phyloP scores from a whole-genome alignment of 148 eudicot species.

The Diospyros kaki region DNA sequence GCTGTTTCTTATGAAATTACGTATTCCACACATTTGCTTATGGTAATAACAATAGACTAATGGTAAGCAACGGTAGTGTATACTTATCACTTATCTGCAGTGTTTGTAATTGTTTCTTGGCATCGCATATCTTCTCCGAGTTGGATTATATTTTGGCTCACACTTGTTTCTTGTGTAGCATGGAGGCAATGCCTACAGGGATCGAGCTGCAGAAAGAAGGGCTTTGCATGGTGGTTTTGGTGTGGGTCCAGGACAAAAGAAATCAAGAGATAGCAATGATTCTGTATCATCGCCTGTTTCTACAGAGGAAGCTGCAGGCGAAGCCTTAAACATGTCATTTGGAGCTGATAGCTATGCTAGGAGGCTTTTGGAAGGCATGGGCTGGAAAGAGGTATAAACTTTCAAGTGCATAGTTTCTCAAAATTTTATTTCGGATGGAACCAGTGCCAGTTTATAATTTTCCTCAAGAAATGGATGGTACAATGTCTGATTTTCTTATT shows the following conservation, averaged over 20 bases:
- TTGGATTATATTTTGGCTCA: not conserved
- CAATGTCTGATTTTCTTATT: not conserved
- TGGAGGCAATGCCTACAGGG: conserved; percentile 52
- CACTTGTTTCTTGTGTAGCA: conserved; percentile 20
- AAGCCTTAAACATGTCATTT: conserved; percentile 78
- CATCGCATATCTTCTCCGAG: not conserved
- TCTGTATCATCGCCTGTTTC: conserved; percentile 32
- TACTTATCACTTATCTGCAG: not conserved
- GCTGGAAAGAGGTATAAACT: conserved; percentile 90
- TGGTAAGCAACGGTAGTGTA: not conserved
- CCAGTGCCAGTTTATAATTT: not conserved
- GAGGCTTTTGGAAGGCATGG: conserved; percentile 81
- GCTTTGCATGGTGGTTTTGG: conserved; percentile 83
- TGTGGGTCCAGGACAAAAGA: conserved; percentile 81
- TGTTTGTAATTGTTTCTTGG: not conserved
- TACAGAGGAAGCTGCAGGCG: conserved; percentile 67
- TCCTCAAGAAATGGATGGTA: not conserved
- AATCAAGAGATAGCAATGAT: conserved; percentile 22
- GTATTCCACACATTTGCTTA: not conserved
- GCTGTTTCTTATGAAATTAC: not conserved
- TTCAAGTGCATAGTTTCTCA: not conserved
- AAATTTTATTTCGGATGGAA: not conserved
- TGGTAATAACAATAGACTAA: not conserved
- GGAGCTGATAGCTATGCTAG: conserved; percentile 89
- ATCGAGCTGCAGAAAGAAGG: conserved; percentile 98